Evolutionary conservation across 495 filamentous ascomycete species (phyloP), one percentile per base, ranked within the genome.

Genomic region (Umbilicaria muhlenbergii): DNA sequence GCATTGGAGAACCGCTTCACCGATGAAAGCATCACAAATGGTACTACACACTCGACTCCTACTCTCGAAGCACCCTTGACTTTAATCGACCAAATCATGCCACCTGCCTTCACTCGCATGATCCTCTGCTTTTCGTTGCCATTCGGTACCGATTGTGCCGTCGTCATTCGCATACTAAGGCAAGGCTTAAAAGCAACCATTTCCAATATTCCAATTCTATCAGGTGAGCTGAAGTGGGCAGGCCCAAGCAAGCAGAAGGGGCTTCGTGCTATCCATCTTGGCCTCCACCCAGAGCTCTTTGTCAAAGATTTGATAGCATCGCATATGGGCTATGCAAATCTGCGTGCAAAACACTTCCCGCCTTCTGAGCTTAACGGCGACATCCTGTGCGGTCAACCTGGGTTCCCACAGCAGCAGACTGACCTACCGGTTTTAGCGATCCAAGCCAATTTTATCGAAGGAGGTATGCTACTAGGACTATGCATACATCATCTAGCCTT

Each of bases 391-490:
- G 49, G 48, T 11, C 45, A 53, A 12, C 53, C 49, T 28, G 52
- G 54, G n/a, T 61, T 58, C 57, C 58, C 60, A n/a, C 35, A 39
- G 8, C 45, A 54, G 1, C 57, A 55, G 5, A 57, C 60, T 14
- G 43, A 48, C 17, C 43, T 61, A 31, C 55, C 58, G 16, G 47
- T 55, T 1, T 52, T 50, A 19, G 51, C 58, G 8, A 42, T 56
- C 13, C 62, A 64, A 46, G 61, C 61, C 40, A 65, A 64, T 37
- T 63, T 65, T 41, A 61, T 65, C 32, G 44, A 37, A 3, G 58
- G 58, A 1, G 58, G 58, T 3, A 36, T 57, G 36, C 39, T 60
- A 6, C 46, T 60, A 1, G 53, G 46, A 11, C 49, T 52, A 47
- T 52, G 40, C 43, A 57, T 59, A 16, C 46, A 57, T 16, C 59